These are phyloP conservation scores for Fusarium caatingaense DNA, from an alignment of 2,329 filamentous ascomycete species.

Conservation along the genomic window DNA sequence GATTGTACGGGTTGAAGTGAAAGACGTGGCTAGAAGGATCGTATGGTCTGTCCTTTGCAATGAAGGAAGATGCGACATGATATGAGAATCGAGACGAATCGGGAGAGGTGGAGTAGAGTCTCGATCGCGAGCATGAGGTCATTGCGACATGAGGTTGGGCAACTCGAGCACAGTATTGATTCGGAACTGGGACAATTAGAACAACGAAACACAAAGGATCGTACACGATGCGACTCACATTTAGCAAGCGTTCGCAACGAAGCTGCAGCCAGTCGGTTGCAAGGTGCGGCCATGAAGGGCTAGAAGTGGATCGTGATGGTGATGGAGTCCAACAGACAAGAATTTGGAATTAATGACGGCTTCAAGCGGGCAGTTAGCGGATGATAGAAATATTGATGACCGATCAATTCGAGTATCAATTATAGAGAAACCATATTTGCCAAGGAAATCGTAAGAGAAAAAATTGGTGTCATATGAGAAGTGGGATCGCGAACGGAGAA, in stretches of 20 bases:
- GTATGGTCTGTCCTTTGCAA: slow-evolving; percentile 76
- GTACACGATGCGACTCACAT: slow-evolving; percentile 27
- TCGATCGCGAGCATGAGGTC: slow-evolving; percentile 36
- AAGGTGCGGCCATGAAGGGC: slow-evolving; percentile 44
- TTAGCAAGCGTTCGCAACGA: slow-evolving; percentile 41
- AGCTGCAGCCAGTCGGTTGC: slow-evolving; percentile 36
- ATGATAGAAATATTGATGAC: background rate
- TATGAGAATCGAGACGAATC: slow-evolving; percentile 66
- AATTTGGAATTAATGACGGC: slow-evolving; percentile 12
- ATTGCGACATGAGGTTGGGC: slow-evolving; percentile 25
- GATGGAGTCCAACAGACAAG: slow-evolving; percentile 1
- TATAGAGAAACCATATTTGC: slow-evolving; percentile 37
- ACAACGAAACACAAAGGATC: background rate
- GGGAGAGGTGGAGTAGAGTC: slow-evolving; percentile 42
- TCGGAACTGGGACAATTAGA: slow-evolving; percentile 38
- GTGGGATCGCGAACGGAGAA: slow-evolving; percentile 43
- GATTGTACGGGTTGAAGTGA: slow-evolving; percentile 75
- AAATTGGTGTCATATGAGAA: slow-evolving; percentile 34
- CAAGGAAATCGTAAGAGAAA: slow-evolving; percentile 19
- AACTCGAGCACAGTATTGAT: slow-evolving; percentile 18
- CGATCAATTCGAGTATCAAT: slow-evolving; percentile 7
- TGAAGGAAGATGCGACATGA: slow-evolving; percentile 79
- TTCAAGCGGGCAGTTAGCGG: background rate
- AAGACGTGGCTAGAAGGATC: slow-evolving; percentile 76
- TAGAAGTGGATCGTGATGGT: slow-evolving; percentile 23